Evolutionary conservation across 2,329 filamentous ascomycete species (phyloP), one percentile per base, ranked within the genome.

Genomic region (Pleurostoma richardsiae): DNA sequence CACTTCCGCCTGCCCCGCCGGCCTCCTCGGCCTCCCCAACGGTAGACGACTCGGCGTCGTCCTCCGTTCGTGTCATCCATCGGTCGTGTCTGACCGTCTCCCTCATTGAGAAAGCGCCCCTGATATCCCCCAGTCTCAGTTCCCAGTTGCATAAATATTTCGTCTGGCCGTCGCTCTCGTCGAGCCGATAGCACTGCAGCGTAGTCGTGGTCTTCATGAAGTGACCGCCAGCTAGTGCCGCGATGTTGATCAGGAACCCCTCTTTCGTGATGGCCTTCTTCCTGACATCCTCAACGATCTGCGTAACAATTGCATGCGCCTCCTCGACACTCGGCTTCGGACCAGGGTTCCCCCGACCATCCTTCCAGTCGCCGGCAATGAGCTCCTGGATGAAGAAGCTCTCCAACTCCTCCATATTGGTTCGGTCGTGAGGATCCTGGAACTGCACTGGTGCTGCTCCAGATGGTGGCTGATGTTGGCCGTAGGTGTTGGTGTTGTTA

Each of bases 171-270:
- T 65, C 59, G 3, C 62, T 57, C 26, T 68, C 62, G n/a, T 74
- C 71, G 27, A 74, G 47, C 8, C 73, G 70, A 19, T 65, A 69
- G 41, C 76, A 65, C 45, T 65, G 65, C 41, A 67, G 58, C 27
- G 64, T 66, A 26, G 66, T 59, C 5, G 64, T 62, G 10, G 67
- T 66, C 63, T 77, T 72, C 42, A 83, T 65, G 29, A 74, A 61
- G 42, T 66, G 71, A 4, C 76, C 76, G 6, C 81, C 80, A 1
- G 73, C 73, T 8, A 84, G 66, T 4, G 77, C 78, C 0, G 79
- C 72, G 5, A 83, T 59, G 55, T 82, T 83, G 52, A 82, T 75
- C 10, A 84, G 63, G 52, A 84, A 83, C 0, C 72, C 69, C 56
- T 82, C 73, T 4, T 75, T 71, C 8, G 70, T 76, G 1, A 67